Conservation (phyloP, 1,284 basidiomycete genomes). For the Heterobasidion annosum region DNA sequence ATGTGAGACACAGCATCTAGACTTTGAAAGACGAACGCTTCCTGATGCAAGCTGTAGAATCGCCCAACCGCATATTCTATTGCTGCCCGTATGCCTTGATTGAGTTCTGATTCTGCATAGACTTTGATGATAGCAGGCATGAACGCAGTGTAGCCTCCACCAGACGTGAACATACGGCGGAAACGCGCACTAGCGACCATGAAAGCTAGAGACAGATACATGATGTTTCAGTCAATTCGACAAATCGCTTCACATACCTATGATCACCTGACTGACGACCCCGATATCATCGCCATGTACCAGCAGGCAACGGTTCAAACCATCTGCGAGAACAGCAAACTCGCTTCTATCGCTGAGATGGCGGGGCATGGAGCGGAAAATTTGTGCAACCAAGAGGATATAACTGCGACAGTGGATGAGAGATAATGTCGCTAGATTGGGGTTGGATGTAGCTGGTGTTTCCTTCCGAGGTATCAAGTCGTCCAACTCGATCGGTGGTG, state of each 20-base stretch:
- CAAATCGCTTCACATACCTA: slow-evolving; percentile 37
- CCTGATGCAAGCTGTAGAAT: slow-evolving; percentile 70
- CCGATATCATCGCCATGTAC: slow-evolving; percentile 64
- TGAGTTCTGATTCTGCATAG: slow-evolving; percentile 49
- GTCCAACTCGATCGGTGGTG: slow-evolving; percentile 29
- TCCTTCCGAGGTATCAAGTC: slow-evolving; percentile 27
- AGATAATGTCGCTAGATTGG: slow-evolving; percentile 34
- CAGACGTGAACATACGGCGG: neutral
- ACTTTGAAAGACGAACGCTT: slow-evolving; percentile 70
- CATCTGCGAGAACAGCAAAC: slow-evolving; percentile 58
- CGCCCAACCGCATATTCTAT: slow-evolving; percentile 68
- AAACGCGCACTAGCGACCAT: slow-evolving; percentile 58
- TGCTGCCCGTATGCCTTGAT: slow-evolving; percentile 49
- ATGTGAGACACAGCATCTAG: slow-evolving; percentile 56
- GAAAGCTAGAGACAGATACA: slow-evolving; percentile 25
- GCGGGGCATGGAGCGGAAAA: slow-evolving; percentile 68
- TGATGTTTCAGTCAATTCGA: slow-evolving; percentile 8
- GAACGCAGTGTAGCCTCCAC: neutral
- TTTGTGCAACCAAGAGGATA: slow-evolving; percentile 58
- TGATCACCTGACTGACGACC: slow-evolving; percentile 61
- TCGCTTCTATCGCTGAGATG: slow-evolving; percentile 73
- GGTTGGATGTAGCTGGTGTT: slow-evolving; percentile 10
- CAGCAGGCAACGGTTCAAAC: slow-evolving; percentile 58
- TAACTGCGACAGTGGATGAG: slow-evolving; percentile 61
- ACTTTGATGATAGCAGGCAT: slow-evolving; percentile 40